These are phyloP conservation scores for Beauveria sp. DNA, from an alignment of 2,329 filamentous ascomycete species.

Conservation along the genomic window DNA sequence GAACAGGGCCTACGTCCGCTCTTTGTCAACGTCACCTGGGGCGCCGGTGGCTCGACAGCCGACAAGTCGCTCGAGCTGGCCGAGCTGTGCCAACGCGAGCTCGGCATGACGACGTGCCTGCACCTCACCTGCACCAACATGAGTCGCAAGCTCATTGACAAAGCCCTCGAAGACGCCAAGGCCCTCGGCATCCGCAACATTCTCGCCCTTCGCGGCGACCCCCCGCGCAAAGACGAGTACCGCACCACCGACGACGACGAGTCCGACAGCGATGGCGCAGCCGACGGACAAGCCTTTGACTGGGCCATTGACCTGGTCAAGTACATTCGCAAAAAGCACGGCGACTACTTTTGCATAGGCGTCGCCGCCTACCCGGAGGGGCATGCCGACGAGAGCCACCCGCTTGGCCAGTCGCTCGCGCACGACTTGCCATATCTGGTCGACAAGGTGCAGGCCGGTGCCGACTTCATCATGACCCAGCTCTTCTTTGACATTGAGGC, in stretches of 20 bases:
- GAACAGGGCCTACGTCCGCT: constrained; percentile 80
- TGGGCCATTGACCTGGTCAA: constrained; percentile 84
- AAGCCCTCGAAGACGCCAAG: constrained; percentile 85
- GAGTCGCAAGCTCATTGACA: constrained; percentile 77
- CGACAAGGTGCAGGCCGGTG: constrained; percentile 84
- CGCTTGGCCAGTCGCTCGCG: constrained; percentile 59
- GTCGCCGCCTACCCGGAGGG: constrained; percentile 94
- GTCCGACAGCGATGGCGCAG: constrained; percentile 47
- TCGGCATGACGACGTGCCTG: constrained; percentile 88
- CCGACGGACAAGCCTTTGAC: constrained; percentile 56
- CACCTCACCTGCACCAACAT: constrained; percentile 98
- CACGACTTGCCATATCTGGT: constrained; percentile 82
- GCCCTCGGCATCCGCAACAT: constrained; percentile 89
- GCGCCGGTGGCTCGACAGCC: constrained; percentile 86
- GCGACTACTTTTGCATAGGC: constrained; percentile 93
- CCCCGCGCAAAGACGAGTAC: constrained; percentile 84
- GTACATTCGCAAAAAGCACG: constrained; percentile 80
- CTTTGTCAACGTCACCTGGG: constrained; percentile 98
- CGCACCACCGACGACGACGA: constrained; percentile 50
- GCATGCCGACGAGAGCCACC: constrained; percentile 84
- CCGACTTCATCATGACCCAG: constrained; percentile 98
- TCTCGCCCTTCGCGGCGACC: constrained; percentile 82
- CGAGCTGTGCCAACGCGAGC: constrained; percentile 86
- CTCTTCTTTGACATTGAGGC: constrained; percentile 87
- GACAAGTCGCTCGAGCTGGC: constrained; percentile 88